These are phyloP conservation scores for Penicillium soppii DNA, from an alignment of 495 filamentous ascomycete species.

Conservation along the genomic window DNA sequence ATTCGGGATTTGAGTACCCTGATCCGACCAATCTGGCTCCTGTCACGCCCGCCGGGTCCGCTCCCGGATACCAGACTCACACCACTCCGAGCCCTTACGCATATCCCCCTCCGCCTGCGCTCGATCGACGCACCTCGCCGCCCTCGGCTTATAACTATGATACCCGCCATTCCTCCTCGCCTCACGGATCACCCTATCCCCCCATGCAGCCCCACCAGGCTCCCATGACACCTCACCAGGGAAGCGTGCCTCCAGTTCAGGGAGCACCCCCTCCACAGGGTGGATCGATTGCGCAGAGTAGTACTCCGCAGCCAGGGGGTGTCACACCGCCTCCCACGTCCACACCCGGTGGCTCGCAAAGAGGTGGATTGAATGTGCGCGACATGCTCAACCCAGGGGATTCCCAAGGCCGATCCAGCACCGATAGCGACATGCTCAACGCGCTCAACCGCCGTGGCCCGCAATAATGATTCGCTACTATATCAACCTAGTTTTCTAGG, in stretches of 20 bases:
- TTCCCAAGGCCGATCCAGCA: conserved; percentile 48
- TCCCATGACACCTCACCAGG: conserved; percentile 6
- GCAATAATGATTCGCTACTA: conserved; percentile 16
- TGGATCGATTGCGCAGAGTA: neutral
- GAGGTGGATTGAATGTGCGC: conserved; percentile 52
- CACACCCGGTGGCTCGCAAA: conserved; percentile 36
- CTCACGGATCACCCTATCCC: conserved; percentile 51
- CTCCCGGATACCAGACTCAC: conserved; percentile 48
- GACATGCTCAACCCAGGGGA: conserved; percentile 52
- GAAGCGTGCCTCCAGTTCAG: neutral
- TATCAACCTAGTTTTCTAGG: conserved; percentile 6
- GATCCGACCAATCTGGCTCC: conserved; percentile 55
- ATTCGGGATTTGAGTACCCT: conserved; percentile 51
- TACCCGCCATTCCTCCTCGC: conserved; percentile 48
- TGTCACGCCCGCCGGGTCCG: conserved; percentile 49
- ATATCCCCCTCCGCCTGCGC: conserved; percentile 29
- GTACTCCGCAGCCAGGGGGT: conserved; percentile 16
- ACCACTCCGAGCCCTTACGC: conserved; percentile 48
- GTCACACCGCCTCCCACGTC: conserved; percentile 43
- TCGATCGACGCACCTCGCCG: conserved; percentile 51
- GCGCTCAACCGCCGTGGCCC: conserved; percentile 49
- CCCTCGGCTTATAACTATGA: conserved; percentile 50
- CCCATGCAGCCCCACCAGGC: conserved; percentile 34
- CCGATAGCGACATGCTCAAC: conserved; percentile 58
- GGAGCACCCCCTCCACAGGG: neutral